Conservation (phyloP, 768 basidiomycete species). For the Auricularia sp. region DNA sequence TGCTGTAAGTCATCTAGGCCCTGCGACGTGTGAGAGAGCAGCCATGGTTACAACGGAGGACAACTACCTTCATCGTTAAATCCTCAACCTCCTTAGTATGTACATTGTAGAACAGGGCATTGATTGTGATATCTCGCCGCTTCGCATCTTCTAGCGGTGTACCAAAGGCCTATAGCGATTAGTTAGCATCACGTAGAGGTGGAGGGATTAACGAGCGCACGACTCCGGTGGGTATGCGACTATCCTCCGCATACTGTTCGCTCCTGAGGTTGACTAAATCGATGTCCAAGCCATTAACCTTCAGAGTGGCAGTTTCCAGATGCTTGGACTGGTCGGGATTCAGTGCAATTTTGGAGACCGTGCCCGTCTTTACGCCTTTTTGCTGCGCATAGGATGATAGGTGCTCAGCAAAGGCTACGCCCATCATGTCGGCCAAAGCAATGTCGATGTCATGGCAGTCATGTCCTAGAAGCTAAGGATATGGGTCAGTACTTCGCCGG, state of each 20-base stretch:
- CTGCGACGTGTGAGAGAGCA: constrained; percentile 26
- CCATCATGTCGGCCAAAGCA: constrained; percentile 82
- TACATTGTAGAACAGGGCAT: constrained; percentile 92
- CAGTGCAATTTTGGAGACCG: constrained; percentile 73
- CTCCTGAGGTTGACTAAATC: constrained; percentile 91
- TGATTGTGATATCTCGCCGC: constrained; percentile 89
- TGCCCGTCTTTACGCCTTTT: constrained; percentile 42
- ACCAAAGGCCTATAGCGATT: constrained; percentile 39
- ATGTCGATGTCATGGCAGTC: constrained; percentile 90
- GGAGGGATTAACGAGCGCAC: too few relatives aligned
- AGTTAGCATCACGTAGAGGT: too few relatives aligned
- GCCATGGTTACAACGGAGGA: constrained; percentile 1
- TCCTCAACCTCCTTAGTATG: constrained; percentile 82
- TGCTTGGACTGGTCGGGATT: constrained; percentile 98
- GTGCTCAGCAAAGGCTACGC: constrained; percentile 73
- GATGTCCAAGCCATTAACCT: constrained; percentile 67
- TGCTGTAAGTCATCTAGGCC: constrained; percentile 72
- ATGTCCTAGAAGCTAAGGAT: constrained; percentile 63
- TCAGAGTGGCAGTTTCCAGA: constrained; percentile 85
- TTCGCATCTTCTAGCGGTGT: constrained; percentile 87
- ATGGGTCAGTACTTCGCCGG: constrained; percentile 3
- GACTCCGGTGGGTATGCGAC: constrained; percentile 58
- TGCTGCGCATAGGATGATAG: constrained; percentile 54
- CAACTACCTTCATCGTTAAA: constrained; percentile 57
- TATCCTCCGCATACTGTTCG: constrained; percentile 80